A percentile compares a stretch with the other conserved stretches of the same genome.
These are phyloP conservation scores for Entomortierella lignicola DNA, from an alignment of 192 early-diverging fungal species.

Conservation along the genomic window DNA sequence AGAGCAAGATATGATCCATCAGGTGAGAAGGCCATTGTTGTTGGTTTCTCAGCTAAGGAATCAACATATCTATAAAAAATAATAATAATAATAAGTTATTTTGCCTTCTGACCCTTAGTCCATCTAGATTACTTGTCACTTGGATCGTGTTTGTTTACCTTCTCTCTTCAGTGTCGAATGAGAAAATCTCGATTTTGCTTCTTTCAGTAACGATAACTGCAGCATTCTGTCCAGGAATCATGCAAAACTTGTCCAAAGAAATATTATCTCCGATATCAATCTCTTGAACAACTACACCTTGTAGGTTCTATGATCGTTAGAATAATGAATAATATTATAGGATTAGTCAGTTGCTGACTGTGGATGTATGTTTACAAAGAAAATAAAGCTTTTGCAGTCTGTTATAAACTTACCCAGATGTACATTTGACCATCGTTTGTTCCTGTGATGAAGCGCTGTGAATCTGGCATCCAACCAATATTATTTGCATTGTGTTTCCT, in stretches of 20 bases:
- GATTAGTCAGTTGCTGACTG: background rate
- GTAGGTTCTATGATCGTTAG: conserved; percentile 19
- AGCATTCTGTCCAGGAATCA: conserved; percentile 31
- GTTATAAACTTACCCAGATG: conserved; percentile 50
- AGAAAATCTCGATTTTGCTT: conserved; percentile 5
- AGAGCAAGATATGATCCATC: conserved; percentile 28
- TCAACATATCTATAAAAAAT: conserved; percentile 18
- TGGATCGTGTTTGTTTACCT: no score
- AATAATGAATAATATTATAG: background rate
- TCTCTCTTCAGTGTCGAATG: conserved; percentile 16
- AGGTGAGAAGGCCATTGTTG: conserved; percentile 14
- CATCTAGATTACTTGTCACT: no score
- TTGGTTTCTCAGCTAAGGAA: conserved; percentile 5
- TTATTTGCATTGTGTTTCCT: conserved; percentile 12
- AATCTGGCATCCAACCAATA: conserved; percentile 37
- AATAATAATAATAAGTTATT: background rate
- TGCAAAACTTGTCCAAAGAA: background rate
- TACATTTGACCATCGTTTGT: background rate
- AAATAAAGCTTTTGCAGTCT: no score
- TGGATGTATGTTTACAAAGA: background rate
- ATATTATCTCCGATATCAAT: background rate
- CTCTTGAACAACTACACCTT: conserved; percentile 26
- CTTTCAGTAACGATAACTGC: conserved; percentile 14
- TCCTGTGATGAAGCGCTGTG: conserved; percentile 29
- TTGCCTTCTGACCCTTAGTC: no score